These are phyloP conservation scores for Aspergillus indologenus DNA, from an alignment of 495 filamentous ascomycete genomes.

Conservation along the genomic window DNA sequence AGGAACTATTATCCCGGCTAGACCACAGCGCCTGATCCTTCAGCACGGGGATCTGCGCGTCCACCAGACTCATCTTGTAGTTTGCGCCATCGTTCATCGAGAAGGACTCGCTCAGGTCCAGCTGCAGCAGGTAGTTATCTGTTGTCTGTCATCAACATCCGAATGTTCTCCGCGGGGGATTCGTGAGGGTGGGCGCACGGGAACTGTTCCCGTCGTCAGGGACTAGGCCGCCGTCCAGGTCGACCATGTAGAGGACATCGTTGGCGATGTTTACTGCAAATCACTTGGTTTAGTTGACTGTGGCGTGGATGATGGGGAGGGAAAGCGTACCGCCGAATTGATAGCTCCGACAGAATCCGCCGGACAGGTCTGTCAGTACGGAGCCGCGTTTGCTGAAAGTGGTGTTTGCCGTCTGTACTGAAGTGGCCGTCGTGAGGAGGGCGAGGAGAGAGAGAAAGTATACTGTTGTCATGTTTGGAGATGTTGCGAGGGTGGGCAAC, in stretches of 20 bases:
- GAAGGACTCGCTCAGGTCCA: slow-evolving; percentile 13
- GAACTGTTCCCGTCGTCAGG: slow-evolving; percentile 11
- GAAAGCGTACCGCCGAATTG: slow-evolving; percentile 20
- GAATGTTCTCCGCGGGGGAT: too few relatives aligned
- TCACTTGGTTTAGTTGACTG: neutral
- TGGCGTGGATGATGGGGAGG: too few relatives aligned
- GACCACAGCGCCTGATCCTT: slow-evolving; percentile 14
- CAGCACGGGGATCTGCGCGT: slow-evolving; percentile 5
- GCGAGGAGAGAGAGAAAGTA: too few relatives aligned
- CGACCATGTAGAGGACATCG: slow-evolving; percentile 15
- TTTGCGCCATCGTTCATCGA: slow-evolving; percentile 12
- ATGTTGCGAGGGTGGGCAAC: too few relatives aligned
- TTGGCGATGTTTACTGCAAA: slow-evolving; percentile 14
- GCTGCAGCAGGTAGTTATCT: slow-evolving; percentile 22
- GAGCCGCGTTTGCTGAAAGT: slow-evolving; percentile 1
- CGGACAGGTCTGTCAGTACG: slow-evolving; percentile 11
- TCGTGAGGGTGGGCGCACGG: neutral
- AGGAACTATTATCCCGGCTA: slow-evolving; percentile 8
- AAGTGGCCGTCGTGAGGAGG: too few relatives aligned
- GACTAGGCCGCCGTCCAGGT: slow-evolving; percentile 16
- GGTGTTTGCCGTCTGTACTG: too few relatives aligned
- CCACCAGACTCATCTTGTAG: slow-evolving; percentile 16
- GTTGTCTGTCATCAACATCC: neutral
- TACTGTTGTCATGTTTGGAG: too few relatives aligned
- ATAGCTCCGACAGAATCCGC: slow-evolving; percentile 18